phyloP scores from a whole-genome alignment of 148 eudicot genomes.

The Gaultheria prostrata region DNA sequence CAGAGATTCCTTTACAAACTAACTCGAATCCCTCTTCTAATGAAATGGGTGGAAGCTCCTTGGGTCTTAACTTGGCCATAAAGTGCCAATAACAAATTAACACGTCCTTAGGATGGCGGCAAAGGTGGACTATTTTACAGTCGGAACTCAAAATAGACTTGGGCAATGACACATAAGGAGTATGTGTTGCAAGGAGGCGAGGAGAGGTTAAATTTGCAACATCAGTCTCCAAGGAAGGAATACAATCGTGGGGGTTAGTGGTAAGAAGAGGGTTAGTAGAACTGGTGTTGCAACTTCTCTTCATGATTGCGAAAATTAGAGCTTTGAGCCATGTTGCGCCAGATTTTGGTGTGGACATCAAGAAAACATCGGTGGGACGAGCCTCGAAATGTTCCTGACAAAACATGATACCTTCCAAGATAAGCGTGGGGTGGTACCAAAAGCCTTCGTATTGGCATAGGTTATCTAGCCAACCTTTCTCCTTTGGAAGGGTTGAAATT shows the following conservation, averaged over 20 bases:
- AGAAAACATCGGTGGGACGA: slow-evolving; percentile 6
- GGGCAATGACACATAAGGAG: neutral
- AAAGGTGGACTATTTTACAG: slow-evolving; percentile 18
- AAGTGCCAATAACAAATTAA: neutral
- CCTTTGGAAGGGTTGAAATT: neutral
- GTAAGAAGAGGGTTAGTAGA: neutral
- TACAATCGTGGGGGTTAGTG: slow-evolving; percentile 11
- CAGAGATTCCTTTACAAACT: slow-evolving; percentile 17
- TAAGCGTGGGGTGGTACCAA: slow-evolving; percentile 7
- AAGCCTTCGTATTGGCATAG: slow-evolving; percentile 8
- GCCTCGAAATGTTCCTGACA: slow-evolving; percentile 9
- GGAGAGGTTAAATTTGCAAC: neutral
- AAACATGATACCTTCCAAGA: slow-evolving; percentile 1
- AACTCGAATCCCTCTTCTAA: slow-evolving; percentile 17
- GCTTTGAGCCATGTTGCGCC: slow-evolving; percentile 25
- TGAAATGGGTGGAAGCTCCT: neutral
- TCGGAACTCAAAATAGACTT: neutral
- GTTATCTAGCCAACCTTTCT: neutral
- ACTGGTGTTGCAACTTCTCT: neutral
- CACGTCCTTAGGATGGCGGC: slow-evolving; percentile 20
- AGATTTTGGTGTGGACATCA: slow-evolving; percentile 3
- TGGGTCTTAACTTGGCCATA: neutral
- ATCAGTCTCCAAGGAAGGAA: slow-evolving; percentile 9
- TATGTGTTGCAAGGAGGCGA: neutral
- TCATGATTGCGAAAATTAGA: slow-evolving; percentile 6